These are phyloP conservation scores for Phytophthora europaea DNA, from an alignment of 352 stramenopile species.

Conservation along the genomic window DNA sequence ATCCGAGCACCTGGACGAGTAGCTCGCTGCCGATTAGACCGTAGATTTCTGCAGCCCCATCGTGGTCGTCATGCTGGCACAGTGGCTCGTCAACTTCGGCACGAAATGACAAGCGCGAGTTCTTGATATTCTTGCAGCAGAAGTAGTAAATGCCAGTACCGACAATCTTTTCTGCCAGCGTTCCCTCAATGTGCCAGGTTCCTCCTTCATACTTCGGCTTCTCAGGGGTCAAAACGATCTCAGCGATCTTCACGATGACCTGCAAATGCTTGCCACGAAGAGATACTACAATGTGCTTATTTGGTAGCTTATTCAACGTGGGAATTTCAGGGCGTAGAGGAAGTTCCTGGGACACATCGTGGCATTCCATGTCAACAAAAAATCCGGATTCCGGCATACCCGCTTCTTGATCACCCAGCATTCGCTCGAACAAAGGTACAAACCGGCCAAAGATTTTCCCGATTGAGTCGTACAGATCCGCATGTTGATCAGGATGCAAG, in stretches of 20 bases:
- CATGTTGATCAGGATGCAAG: slow-evolving; percentile 43
- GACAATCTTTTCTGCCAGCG: slow-evolving; percentile 32
- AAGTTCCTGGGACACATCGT: slow-evolving; percentile 21
- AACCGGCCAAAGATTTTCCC: slow-evolving; percentile 43
- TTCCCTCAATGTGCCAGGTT: slow-evolving; percentile 59
- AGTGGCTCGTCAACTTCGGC: slow-evolving; percentile 34
- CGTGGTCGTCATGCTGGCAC: slow-evolving; percentile 46
- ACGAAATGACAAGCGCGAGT: slow-evolving; percentile 52
- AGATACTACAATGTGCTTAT: background rate
- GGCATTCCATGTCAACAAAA: slow-evolving; percentile 14
- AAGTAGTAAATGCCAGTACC: slow-evolving; percentile 60
- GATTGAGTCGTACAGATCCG: slow-evolving; percentile 43
- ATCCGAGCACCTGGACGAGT: slow-evolving; percentile 39
- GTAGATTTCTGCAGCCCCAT: slow-evolving; percentile 41
- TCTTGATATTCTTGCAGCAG: slow-evolving; percentile 50
- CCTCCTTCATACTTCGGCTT: slow-evolving; percentile 52
- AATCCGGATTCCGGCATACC: background rate
- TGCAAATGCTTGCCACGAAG: slow-evolving; percentile 41
- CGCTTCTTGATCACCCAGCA: slow-evolving; percentile 16
- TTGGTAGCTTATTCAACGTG: background rate
- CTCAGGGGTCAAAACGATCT: slow-evolving; percentile 56
- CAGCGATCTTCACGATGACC: slow-evolving; percentile 61
- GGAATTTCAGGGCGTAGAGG: slow-evolving; percentile 27
- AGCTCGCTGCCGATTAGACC: slow-evolving; percentile 30
- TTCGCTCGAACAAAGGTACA: slow-evolving; percentile 50